Percentiles rank a stretch among this genome's conserved stretches.
Evolutionary conservation across 352 stramenopile species (phyloP).

Genomic region (Thraustochytrium striatum): DNA sequence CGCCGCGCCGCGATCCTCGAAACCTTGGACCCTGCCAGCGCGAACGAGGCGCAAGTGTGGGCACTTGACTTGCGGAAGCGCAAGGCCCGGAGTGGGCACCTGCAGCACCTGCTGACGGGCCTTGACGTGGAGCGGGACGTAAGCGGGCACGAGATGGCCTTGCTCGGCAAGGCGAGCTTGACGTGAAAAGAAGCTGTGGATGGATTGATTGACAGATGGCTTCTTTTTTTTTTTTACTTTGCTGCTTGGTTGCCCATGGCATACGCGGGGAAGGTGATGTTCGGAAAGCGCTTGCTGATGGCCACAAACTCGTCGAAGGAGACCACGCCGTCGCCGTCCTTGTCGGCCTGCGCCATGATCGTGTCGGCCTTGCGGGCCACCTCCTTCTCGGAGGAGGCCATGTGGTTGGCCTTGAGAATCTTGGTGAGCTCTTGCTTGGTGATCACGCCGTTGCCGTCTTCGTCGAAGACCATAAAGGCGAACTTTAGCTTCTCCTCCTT

Average conservation of each 20-base stretch:
- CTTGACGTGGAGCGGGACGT: too few relatives aligned
- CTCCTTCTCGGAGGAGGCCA: conserved; percentile 81
- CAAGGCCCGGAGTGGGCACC: neutral
- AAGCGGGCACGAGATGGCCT: too few relatives aligned
- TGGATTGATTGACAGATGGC: neutral
- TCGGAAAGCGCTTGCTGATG: conserved; percentile 93
- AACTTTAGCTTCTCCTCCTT: conserved; percentile 96
- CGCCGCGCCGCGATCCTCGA: neutral
- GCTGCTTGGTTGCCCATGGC: conserved; percentile 26
- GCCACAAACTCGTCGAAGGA: conserved; percentile 94
- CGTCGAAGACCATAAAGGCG: conserved; percentile 89
- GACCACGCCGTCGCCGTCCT: conserved; percentile 91
- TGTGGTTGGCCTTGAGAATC: conserved; percentile 91
- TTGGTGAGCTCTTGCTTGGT: conserved; percentile 87
- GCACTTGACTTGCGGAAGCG: neutral
- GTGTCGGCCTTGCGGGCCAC: conserved; percentile 90
- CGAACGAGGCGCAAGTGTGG: neutral
- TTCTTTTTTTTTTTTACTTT: neutral
- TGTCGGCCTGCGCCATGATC: conserved; percentile 92
- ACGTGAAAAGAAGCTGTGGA: too few relatives aligned
- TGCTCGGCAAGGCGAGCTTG: too few relatives aligned
- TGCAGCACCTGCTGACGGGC: neutral
- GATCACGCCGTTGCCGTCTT: conserved; percentile 88
- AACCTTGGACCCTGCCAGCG: neutral
- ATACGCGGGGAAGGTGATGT: conserved; percentile 62